Conservation (phyloP, 2,329 filamentous ascomycete genomes). For the Sarocladiaceae sp. region DNA sequence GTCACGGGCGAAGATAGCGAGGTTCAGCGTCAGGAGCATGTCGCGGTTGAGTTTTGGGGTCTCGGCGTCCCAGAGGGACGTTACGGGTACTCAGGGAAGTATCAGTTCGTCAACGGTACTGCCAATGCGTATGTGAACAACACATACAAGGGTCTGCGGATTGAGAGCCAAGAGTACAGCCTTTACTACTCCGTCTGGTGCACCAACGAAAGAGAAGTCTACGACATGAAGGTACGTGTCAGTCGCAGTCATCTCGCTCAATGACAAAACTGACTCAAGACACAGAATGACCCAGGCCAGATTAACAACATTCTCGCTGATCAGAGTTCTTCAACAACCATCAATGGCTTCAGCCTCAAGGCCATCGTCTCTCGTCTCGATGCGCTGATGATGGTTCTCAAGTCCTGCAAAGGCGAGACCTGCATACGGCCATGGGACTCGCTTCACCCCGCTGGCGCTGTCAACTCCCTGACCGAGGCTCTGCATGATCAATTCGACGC, state of each 20-base stretch:
- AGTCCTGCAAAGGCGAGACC: slow-evolving; percentile 47
- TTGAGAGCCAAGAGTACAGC: slow-evolving; percentile 40
- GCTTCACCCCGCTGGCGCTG: slow-evolving; percentile 45
- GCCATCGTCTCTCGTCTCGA: slow-evolving; percentile 48
- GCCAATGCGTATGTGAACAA: slow-evolving; percentile 30
- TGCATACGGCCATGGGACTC: slow-evolving; percentile 50
- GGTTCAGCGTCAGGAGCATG: slow-evolving; percentile 32
- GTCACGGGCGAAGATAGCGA: slow-evolving; percentile 15
- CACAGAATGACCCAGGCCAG: slow-evolving; percentile 44
- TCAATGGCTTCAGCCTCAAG: slow-evolving; percentile 25
- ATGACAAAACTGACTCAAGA: not conserved
- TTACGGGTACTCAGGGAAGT: not conserved
- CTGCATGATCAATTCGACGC: slow-evolving; percentile 38
- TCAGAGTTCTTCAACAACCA: slow-evolving; percentile 11
- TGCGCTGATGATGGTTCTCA: slow-evolving; percentile 51
- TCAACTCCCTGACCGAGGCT: slow-evolving; percentile 45
- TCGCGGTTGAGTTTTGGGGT: slow-evolving; percentile 47
- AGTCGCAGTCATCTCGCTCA: no score
- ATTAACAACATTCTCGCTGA: slow-evolving; percentile 21
- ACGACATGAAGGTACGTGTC: slow-evolving; percentile 45
- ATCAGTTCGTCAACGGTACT: not conserved
- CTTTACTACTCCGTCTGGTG: slow-evolving; percentile 53
- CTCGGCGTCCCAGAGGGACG: not conserved
- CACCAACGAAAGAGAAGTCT: slow-evolving; percentile 40
- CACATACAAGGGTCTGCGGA: slow-evolving; percentile 47